Evolutionary conservation across 2,329 filamentous ascomycete genomes (phyloP).

Genomic region (Botrytis pseudocinerea): DNA sequence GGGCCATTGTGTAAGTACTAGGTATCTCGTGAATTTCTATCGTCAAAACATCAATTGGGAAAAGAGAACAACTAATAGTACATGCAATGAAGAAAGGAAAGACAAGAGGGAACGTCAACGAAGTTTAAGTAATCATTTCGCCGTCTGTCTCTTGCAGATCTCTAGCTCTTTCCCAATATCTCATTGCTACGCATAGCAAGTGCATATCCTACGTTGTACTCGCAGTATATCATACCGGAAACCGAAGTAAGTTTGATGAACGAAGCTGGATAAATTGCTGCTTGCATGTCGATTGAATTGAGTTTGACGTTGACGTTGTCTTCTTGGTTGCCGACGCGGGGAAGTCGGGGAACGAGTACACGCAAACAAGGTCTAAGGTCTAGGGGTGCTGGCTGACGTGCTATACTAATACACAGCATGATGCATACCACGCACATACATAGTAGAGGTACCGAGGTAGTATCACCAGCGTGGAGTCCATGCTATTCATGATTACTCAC

Average conservation of each 20-base stretch:
- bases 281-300: not conserved
- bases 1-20: conserved; percentile 3
- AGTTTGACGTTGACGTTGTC: not conserved
- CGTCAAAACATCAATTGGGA: not conserved
- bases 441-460: not conserved
- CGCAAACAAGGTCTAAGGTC: conserved; percentile 1
- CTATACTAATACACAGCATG: not conserved
- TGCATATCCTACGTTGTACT: conserved; percentile 14
- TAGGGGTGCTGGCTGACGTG: not conserved
- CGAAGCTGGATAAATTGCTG: not conserved
- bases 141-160: conserved; percentile 8
- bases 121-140: conserved; percentile 6
- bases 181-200: conserved; percentile 19
- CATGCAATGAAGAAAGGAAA: not conserved
- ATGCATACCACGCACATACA: not conserved
- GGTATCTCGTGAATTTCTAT: not conserved
- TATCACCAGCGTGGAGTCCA: not conserved
- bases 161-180: not conserved
- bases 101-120: not conserved
- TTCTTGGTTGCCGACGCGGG: not conserved
- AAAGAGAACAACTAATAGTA: not conserved
- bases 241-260: not conserved
- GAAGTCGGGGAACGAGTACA: not conserved
- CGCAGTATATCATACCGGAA: conserved; percentile 19
- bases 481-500: not conserved